These are phyloP conservation scores for Cucurbita pepo DNA, from an alignment of 306 rosid genomes.

Conservation along the genomic window DNA sequence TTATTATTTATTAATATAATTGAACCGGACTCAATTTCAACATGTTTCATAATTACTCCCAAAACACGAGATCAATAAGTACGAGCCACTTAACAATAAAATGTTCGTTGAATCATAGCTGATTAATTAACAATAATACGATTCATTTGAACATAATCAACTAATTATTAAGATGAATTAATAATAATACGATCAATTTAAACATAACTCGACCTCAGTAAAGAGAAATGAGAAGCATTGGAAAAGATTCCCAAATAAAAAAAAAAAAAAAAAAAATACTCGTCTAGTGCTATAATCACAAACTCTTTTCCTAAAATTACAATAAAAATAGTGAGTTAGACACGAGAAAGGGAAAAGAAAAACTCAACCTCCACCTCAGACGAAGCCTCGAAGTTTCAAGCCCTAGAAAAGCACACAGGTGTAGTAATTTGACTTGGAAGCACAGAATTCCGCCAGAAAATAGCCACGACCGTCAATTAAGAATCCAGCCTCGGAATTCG, in stretches of 20 bases:
- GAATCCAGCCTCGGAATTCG: constrained; percentile 4
- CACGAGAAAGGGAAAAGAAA: not conserved
- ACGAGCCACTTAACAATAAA: too few relatives aligned
- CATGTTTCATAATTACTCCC: too few relatives aligned
- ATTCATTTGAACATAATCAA: too few relatives aligned
- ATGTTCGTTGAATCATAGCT: too few relatives aligned
- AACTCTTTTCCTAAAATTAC: not conserved
- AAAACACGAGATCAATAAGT: too few relatives aligned
- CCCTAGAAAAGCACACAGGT: constrained; percentile 15
- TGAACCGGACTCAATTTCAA: too few relatives aligned
- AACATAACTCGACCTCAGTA: too few relatives aligned
- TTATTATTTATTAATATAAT: too few relatives aligned
- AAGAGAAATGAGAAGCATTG: not conserved
- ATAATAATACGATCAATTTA: too few relatives aligned
- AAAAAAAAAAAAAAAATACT: too few relatives aligned
- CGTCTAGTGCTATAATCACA: not conserved
- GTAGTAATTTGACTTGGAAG: constrained; percentile 5
- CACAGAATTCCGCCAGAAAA: not conserved
- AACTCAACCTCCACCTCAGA: not conserved
- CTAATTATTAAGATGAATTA: too few relatives aligned
- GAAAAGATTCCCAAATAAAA: not conserved
- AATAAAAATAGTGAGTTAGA: not conserved
- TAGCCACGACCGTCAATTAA: not conserved
- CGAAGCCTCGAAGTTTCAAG: constrained; percentile 7
- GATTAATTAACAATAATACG: too few relatives aligned